These are phyloP conservation scores for Neonectria punicea DNA, from an alignment of 2,329 filamentous ascomycete species.

Conservation along the genomic window DNA sequence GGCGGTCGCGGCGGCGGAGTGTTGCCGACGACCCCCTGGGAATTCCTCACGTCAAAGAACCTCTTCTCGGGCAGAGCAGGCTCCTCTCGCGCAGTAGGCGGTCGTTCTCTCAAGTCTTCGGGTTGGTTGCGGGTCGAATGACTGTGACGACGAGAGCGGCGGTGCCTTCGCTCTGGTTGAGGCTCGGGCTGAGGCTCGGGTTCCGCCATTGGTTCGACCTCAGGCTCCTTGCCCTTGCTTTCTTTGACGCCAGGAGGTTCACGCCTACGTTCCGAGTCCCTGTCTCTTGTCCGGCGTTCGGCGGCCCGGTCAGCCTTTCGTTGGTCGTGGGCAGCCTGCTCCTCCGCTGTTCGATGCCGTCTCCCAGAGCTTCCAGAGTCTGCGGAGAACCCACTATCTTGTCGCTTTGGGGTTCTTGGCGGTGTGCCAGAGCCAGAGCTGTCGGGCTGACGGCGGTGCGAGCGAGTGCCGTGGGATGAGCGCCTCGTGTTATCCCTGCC, in stretches of 20 bases:
- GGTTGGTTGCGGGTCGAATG: conserved; percentile 49
- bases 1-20: conserved; percentile 33
- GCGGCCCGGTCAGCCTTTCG: conserved; percentile 57
- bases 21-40: conserved; percentile 47
- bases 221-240: conserved; percentile 43
- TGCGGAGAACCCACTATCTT: conserved; percentile 58
- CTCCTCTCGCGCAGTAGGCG: conserved; percentile 40
- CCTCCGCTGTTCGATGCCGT: conserved; percentile 57
- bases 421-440: conserved; percentile 50
- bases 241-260: conserved; percentile 29
- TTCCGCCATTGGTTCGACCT: conserved; percentile 30
- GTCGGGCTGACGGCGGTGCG: conserved; percentile 52
- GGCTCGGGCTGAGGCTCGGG: conserved; percentile 45
- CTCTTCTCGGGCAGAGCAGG: conserved; percentile 47
- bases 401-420: conserved; percentile 54
- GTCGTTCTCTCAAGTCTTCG: conserved; percentile 45
- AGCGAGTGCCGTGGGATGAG: conserved; percentile 42
- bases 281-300: conserved; percentile 41
- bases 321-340: conserved; percentile 61
- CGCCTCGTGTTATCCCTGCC: conserved; percentile 31
- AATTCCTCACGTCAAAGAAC: conserved; percentile 55
- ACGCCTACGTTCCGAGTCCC: conserved; percentile 35
- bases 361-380: conserved; percentile 50
- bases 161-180: conserved; percentile 47
- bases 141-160: conserved; percentile 55